Evolutionary conservation across 257 asterid species (phyloP).

Genomic region (Scutellaria baicalensis): DNA sequence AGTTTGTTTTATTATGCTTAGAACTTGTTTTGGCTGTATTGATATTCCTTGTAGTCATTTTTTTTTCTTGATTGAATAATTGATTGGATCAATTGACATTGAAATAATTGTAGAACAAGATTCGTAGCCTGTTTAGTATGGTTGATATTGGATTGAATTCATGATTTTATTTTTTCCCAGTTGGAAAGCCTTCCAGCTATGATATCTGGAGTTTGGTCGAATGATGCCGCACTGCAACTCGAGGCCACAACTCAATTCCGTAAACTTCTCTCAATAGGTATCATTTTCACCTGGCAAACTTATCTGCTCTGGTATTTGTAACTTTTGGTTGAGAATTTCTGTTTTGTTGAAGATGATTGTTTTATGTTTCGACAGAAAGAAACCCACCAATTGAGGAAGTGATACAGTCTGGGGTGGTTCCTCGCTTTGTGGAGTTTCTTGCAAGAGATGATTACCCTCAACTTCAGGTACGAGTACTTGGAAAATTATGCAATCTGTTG

Average conservation of each 20-base stretch:
- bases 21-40: neutral
- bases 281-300: neutral
- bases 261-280: slow-evolving; percentile 89
- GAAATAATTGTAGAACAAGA: neutral
- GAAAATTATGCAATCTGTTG: neutral
- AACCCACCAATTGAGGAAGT: slow-evolving; percentile 96
- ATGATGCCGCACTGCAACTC: slow-evolving; percentile 55
- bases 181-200: slow-evolving; percentile 74
- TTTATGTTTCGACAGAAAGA: slow-evolving; percentile 49
- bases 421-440: slow-evolving; percentile 83
- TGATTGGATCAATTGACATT: neutral
- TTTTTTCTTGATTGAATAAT: neutral
- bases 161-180: slow-evolving; percentile 30
- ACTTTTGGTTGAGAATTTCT: neutral
- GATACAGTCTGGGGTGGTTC: slow-evolving; percentile 85
- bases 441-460: slow-evolving; percentile 79
- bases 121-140: neutral
- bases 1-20: neutral
- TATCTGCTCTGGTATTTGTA: neutral
- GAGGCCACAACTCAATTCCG: slow-evolving; percentile 92
- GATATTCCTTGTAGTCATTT: neutral
- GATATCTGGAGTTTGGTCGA: slow-evolving; percentile 74
- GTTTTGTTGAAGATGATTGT: slow-evolving; percentile 29
- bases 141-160: neutral
- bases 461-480: slow-evolving; percentile 49